phyloP scores from a whole-genome alignment of 768 basidiomycete species.

The Rhizopogon vinicolor region DNA sequence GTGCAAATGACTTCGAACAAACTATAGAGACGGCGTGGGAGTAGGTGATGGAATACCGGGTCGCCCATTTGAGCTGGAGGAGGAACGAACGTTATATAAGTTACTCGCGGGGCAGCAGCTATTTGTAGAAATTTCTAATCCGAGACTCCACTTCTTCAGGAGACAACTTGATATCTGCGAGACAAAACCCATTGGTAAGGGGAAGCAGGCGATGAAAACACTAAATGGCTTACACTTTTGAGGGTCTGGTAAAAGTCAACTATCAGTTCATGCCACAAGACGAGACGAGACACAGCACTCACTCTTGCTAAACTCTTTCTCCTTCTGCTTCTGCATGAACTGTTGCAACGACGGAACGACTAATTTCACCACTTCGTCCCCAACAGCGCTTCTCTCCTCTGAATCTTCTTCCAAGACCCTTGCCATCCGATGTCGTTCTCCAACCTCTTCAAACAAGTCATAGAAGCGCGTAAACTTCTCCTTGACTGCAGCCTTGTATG shows the following conservation, averaged over 20 bases:
- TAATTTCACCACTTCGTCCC: conserved; percentile 72
- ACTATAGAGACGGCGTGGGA: too few species aligned
- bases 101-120: neutral
- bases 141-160: conserved; percentile 70
- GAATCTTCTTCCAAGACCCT: conserved; percentile 69
- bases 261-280: conserved; percentile 1
- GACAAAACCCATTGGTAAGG: conserved; percentile 10
- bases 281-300: conserved; percentile 17
- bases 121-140: conserved; percentile 58
- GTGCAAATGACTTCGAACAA: too few species aligned
- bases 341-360: conserved; percentile 71
- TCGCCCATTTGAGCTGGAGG: too few species aligned
- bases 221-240: conserved; percentile 42
- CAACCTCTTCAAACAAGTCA: conserved; percentile 73
- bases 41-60: too few species aligned
- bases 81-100: too few species aligned
- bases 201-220: neutral
- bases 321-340: conserved; percentile 70
- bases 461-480: conserved; percentile 84
- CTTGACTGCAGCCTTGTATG: conserved; percentile 58
- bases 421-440: conserved; percentile 68
- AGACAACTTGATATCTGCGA: conserved; percentile 72
- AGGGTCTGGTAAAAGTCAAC: conserved; percentile 32
- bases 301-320: conserved; percentile 88
- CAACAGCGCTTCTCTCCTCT: conserved; percentile 51